A percentile compares a stretch with the other conserved stretches of the same genome.
phyloP scores from a whole-genome alignment of 768 basidiomycete genomes.

The Serendipita vermifera region DNA sequence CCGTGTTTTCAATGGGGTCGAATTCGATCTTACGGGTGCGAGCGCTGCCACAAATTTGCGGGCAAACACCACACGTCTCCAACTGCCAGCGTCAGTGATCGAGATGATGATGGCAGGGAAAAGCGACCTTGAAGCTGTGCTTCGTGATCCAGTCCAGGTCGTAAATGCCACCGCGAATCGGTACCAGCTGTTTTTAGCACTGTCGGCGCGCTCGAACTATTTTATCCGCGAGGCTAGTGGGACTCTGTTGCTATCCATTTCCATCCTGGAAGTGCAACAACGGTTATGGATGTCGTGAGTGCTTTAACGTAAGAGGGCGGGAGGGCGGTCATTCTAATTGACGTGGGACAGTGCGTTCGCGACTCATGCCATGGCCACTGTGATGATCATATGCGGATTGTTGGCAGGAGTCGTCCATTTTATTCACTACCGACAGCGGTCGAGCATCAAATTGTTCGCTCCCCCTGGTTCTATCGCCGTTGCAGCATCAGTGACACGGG shows the following conservation, averaged over 20 bases:
- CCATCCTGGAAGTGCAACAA: neutral
- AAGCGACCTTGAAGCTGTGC: neutral
- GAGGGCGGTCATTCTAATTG: too few relatives aligned
- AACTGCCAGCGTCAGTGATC: neutral
- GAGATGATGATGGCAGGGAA: neutral
- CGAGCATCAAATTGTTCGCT: neutral
- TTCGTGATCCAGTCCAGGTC: neutral
- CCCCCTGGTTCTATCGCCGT: neutral
- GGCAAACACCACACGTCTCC: neutral
- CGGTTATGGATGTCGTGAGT: conserved; percentile 4
- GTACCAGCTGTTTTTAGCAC: neutral
- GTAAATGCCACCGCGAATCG: neutral
- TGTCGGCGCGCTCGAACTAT: neutral
- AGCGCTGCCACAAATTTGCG: neutral
- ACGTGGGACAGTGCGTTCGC: neutral
- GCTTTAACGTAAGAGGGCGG: neutral
- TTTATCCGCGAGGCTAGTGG: neutral
- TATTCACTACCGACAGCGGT: neutral
- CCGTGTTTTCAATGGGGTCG: neutral
- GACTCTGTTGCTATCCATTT: neutral
- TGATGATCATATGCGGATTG: neutral
- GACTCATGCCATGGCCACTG: neutral
- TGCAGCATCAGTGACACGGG: neutral
- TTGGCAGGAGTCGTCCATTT: neutral
- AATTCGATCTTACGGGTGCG: neutral